Evolutionary conservation across 768 basidiomycete species (phyloP), one percentile per base, ranked within the genome.

Genomic region (Lactarius pseudohatsudake): DNA sequence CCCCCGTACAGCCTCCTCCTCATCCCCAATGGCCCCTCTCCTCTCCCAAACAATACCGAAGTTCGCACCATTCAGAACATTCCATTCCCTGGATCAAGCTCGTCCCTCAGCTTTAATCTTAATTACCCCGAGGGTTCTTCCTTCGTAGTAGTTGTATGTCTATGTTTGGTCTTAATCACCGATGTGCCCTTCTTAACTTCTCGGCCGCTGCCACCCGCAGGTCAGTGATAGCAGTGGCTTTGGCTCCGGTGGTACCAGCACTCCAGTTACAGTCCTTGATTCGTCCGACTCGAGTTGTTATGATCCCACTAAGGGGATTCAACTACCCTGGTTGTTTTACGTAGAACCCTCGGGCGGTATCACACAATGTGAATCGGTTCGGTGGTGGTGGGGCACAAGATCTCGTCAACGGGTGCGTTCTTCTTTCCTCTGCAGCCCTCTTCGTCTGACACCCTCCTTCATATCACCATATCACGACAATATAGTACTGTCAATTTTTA

Each of bases 201-300:
- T 59, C 18, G 58, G 43, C 13, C 26, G 4, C 6, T 28, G 4
- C 43, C 28, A 13, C 55, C 41, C 47, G 58, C 67, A 88, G 87
- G 80, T 89, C 69, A 85, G 85, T 72, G 88, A 89, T 69, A 75
- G 73, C 55, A 77, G 79, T 0, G 83, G 82, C 1, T 91, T 91
- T 72, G 90, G 87, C 5, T 78, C 85, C 0, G 91, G 91, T 8
- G 91, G 91, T 3, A 91, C 91, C 1, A 91, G 87, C 65, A 85
- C 84, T 2, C 83, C 84, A 3, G 86, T 84, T 1, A 80, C 78
- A 67, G 89, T 92, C 34, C 74, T 74, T 32, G 57, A 72, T 10
- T 87, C 84, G 1, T 75, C 75, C 54, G 84, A 89, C 72, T 67
- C 79, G 15, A 82, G 81, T 62, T 93, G 91, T 75, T 91, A 85